Evolutionary conservation across 2,329 filamentous ascomycete genomes (phyloP).

Genomic region (Paecilomyces formosus): DNA sequence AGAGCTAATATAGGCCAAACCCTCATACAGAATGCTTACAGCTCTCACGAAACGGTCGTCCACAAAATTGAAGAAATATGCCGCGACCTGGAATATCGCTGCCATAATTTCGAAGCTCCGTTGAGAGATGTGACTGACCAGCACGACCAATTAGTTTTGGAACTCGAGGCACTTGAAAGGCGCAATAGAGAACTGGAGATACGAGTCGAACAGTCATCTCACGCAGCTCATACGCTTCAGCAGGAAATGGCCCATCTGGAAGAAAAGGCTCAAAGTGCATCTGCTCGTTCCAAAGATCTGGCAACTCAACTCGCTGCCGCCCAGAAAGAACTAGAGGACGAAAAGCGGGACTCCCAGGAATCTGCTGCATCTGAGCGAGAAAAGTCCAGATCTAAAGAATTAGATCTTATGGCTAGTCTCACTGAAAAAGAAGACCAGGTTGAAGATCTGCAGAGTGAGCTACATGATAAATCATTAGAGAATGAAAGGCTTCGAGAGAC

Average conservation of each 20-base stretch:
- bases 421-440: conserved; percentile 40
- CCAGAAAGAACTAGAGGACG: conserved; percentile 29
- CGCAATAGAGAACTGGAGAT: conserved; percentile 8
- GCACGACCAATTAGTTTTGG: conserved; percentile 23
- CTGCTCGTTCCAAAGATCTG: conserved; percentile 31
- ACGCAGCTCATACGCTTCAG: conserved; percentile 31
- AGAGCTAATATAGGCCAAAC: conserved; percentile 37
- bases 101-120: conserved; percentile 48
- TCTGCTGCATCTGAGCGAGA: conserved; percentile 18
- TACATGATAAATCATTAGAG: conserved; percentile 16
- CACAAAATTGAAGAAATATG: conserved; percentile 47
- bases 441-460: conserved; percentile 33
- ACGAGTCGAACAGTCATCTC: conserved; percentile 26
- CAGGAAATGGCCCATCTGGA: conserved; percentile 32
- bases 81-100: conserved; percentile 49
- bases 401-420: conserved; percentile 34
- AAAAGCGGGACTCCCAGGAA: conserved; percentile 24
- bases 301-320: conserved; percentile 22
- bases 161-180: conserved; percentile 21
- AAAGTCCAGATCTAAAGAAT: conserved; percentile 28
- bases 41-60: conserved; percentile 41
- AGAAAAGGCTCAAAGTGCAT: conserved; percentile 29
- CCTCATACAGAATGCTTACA: conserved; percentile 35
- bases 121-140: conserved; percentile 35
- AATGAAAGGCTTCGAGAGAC: conserved; percentile 13